Base-by-base conservation (phyloP, 2,329 filamentous ascomycete genomes). In the Zasmidium citrigriseum region DNA sequence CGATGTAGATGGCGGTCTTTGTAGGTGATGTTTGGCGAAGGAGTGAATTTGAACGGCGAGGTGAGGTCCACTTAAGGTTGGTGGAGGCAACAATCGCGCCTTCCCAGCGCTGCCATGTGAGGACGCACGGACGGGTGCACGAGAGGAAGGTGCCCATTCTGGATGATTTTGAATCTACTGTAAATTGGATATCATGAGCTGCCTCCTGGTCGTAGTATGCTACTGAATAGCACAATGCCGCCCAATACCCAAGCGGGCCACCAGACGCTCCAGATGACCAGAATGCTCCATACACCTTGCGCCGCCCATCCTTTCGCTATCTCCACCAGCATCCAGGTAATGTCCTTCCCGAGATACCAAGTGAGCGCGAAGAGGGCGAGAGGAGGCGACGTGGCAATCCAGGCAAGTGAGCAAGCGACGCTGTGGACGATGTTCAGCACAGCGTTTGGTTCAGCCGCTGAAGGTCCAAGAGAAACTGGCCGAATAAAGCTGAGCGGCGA, bases 401-500 rank as follows among this genome's bases (percentile, higher is more conserved):
- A 66, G 11, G 59, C 38, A n/a, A 67, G 14, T 4, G 55, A 46
- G 1, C 58, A 53, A 4, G 53, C 48, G 14, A 63, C 22, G 24
- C 53, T 54, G 27, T 63, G 44, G 9, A 54, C 60, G 2, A 68
- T 18, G 12, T 47, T 44, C 11, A 53, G 3, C 34, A 41, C 2
- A 1, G 58, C 23, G 9, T 21, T 53, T 22, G 46, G 44, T 14
- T 34, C 44, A 10, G 24, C 21, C 9, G 46, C 38, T 22, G n/a
- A 48, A 14, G 24, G 12, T 16, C 22, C 21, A 3, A 60, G 22
- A 41, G 18, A 41, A 20, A 47, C 46, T 0, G 71, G 69, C 7
- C 76, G 81, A 18, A 88, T 79, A 72, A 96, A 97, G n/a, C 86
- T 88, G 14, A 98, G 80, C 0, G 93, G 93, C 2, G 85, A 80